Evolutionary conservation across 2,329 filamentous ascomycete genomes (phyloP).

Genomic region (Fusarium globosum): DNA sequence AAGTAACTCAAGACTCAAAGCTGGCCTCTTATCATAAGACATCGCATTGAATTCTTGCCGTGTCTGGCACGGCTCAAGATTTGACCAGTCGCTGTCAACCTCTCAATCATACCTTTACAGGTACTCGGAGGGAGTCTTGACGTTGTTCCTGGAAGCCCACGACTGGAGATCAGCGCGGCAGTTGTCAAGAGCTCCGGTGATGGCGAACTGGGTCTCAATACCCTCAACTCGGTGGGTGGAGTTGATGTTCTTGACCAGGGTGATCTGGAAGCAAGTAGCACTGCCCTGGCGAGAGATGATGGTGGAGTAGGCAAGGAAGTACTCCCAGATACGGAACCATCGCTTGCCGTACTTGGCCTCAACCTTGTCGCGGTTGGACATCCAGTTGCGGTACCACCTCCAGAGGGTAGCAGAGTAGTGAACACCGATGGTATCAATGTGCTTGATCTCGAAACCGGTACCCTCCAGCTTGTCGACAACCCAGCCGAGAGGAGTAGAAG

Average conservation of each 20-base stretch:
- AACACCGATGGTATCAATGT: constrained; percentile 90
- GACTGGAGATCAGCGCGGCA: constrained; percentile 49
- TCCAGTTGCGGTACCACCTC: constrained; percentile 99
- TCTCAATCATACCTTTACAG: constrained; percentile 26
- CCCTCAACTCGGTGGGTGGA: constrained; percentile 86
- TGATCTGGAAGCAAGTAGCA: constrained; percentile 91
- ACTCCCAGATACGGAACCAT: constrained; percentile 98
- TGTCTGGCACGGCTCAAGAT: neutral
- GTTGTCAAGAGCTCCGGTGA: constrained; percentile 69
- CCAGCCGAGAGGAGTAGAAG: constrained; percentile 90
- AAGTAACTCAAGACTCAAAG: constrained; percentile 5
- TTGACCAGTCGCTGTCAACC: neutral
- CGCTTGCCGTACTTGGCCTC: constrained; percentile 93
- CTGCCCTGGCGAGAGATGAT: constrained; percentile 87
- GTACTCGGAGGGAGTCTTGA: constrained; percentile 48
- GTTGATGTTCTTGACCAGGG: constrained; percentile 92
- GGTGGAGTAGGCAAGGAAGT: constrained; percentile 87
- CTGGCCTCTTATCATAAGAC: constrained; percentile 3
- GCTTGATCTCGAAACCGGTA: constrained; percentile 80
- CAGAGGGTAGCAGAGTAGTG: constrained; percentile 97
- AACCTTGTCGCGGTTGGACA: constrained; percentile 92
- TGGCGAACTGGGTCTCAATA: constrained; percentile 74
- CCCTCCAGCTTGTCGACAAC: constrained; percentile 87
- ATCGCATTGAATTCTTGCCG: constrained; percentile 1
- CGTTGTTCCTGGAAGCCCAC: constrained; percentile 53